These are phyloP conservation scores for Termitomyces sp. DNA, from an alignment of 768 basidiomycete species.

Conservation along the genomic window DNA sequence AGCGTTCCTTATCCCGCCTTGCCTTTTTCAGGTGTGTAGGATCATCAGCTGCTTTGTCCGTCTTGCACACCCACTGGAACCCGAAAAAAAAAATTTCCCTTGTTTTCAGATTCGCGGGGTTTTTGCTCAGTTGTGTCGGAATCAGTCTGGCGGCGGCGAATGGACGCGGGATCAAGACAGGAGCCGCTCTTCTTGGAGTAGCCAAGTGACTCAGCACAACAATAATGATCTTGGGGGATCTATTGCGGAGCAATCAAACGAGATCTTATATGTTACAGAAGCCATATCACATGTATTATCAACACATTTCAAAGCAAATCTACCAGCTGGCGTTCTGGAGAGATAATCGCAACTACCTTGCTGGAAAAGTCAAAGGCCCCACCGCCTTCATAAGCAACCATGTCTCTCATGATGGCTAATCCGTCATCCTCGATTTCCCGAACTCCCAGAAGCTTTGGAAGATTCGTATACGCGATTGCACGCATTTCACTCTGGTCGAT, in stretches of 20 bases:
- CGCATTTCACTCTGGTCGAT: slow-evolving; percentile 36
- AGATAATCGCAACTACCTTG: slow-evolving; percentile 53
- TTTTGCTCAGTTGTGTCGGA: slow-evolving; percentile 73
- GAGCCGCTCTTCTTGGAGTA: slow-evolving; percentile 68
- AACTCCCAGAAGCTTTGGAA: slow-evolving; percentile 35
- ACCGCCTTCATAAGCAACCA: slow-evolving; percentile 59
- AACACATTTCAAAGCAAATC: slow-evolving; percentile 38
- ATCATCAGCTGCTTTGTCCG: not conserved
- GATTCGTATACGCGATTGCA: slow-evolving; percentile 38
- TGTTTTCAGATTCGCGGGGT: slow-evolving; percentile 65
- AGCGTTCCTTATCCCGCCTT: slow-evolving; percentile 76
- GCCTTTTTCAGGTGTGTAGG: slow-evolving; percentile 74
- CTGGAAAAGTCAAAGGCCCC: slow-evolving; percentile 50
- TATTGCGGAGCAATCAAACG: slow-evolving; percentile 17
- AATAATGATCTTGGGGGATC: too few species aligned
- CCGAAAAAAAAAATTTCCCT: not conserved
- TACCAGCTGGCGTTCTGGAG: slow-evolving; percentile 41
- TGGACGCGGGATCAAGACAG: slow-evolving; percentile 60
- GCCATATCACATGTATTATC: slow-evolving; percentile 5
- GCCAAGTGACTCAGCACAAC: slow-evolving; percentile 16
- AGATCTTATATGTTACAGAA: slow-evolving; percentile 6
- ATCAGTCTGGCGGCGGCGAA: slow-evolving; percentile 74
- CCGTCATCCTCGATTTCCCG: slow-evolving; percentile 32
- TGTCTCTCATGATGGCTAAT: slow-evolving; percentile 32
- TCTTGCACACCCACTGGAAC: not conserved